These are phyloP conservation scores for Salix purpurea DNA, from an alignment of 345 rosid genomes.

Conservation along the genomic window DNA sequence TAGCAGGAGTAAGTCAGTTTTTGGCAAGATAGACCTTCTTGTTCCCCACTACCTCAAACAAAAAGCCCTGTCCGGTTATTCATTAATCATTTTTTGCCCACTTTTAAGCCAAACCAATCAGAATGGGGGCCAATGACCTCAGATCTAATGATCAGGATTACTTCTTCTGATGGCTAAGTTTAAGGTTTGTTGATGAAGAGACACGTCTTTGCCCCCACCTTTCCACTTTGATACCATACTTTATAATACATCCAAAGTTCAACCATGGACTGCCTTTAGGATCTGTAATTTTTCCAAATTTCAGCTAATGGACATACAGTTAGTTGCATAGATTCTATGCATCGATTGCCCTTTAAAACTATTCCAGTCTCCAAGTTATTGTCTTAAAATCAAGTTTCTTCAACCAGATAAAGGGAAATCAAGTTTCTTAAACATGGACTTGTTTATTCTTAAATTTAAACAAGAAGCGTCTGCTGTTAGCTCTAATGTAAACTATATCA, in stretches of 20 bases:
- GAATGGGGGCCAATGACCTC: background rate
- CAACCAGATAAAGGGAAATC: background rate
- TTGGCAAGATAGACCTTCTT: constrained; percentile 6
- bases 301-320: background rate
- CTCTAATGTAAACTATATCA: constrained; percentile 16
- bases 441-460: background rate
- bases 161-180: constrained; percentile 20
- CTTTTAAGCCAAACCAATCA: constrained; percentile 24
- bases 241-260: background rate
- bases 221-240: constrained; percentile 5
- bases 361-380: background rate
- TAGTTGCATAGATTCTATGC: background rate
- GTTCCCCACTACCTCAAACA: constrained; percentile 18
- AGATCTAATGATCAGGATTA: constrained; percentile 2
- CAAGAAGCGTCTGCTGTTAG: constrained; percentile 13
- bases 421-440: background rate
- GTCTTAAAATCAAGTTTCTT: background rate
- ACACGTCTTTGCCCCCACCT: background rate
- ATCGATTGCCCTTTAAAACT: background rate
- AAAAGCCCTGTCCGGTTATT: constrained; percentile 21
- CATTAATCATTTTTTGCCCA: constrained; percentile 27
- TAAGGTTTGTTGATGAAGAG: constrained; percentile 15
- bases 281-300: background rate
- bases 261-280: background rate
- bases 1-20: background rate